Evolutionary conservation across 163 green algal genomes (phyloP).

Genomic region (Prototheca stagnorum): DNA sequence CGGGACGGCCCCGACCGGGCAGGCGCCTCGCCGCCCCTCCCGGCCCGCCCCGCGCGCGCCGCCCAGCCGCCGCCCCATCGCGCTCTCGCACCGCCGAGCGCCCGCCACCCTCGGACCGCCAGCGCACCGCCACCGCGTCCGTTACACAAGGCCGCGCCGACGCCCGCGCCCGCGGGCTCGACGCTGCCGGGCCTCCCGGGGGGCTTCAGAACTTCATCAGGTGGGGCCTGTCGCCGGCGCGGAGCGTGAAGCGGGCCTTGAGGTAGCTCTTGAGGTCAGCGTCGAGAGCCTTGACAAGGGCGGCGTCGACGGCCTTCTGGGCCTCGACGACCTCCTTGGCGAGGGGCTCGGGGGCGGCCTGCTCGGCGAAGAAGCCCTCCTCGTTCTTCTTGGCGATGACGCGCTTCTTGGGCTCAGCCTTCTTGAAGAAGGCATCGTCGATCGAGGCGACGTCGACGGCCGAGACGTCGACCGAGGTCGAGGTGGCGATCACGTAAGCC

Average conservation of each 20-base stretch:
- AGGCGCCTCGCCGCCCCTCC: no score
- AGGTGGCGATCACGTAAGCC: conserved; percentile 94
- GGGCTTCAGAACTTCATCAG: conserved; percentile 98
- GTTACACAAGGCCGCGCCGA: no score
- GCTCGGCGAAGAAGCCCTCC: conserved; percentile 60
- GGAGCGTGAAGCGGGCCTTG: conserved; percentile 70
- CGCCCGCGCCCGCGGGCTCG: no score
- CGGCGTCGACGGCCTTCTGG: conserved; percentile 84
- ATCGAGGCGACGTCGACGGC: conserved; percentile 68
- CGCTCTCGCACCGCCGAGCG: no score
- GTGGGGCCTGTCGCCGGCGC: conserved; percentile 79
- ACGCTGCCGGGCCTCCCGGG: no score
- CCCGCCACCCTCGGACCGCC: no score
- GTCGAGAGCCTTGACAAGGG: conserved; percentile 30
- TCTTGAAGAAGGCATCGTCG: conserved; percentile 86
- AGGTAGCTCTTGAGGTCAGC: conserved; percentile 72
- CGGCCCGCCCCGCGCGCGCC: no score
- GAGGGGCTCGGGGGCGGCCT: conserved; percentile 43
- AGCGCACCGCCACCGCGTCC: no score
- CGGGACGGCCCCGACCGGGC: no score
- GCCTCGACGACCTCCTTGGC: conserved; percentile 66
- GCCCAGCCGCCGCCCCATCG: no score
- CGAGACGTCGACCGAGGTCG: conserved; percentile 56
- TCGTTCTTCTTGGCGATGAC: conserved; percentile 35
- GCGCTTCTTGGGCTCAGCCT: conserved; percentile 44